Percentiles rank a stretch among this genome's conserved stretches.
These are phyloP conservation scores for Capsicum baccatum DNA, from an alignment of 257 asterid genomes.

Conservation along the genomic window DNA sequence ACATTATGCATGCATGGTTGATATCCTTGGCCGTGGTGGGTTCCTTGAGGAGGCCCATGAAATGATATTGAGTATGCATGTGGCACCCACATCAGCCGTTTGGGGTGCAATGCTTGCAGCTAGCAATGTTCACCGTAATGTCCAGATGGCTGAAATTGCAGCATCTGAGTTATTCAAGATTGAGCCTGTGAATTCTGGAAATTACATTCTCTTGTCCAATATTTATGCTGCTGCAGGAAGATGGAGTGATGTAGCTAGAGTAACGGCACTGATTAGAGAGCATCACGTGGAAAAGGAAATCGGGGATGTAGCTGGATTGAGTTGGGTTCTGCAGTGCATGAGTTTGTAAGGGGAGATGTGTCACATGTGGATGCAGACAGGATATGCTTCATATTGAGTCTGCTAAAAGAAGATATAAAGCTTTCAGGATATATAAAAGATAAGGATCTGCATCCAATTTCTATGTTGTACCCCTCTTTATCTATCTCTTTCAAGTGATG, in stretches of 20 bases:
- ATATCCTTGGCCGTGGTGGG: constrained; percentile 31
- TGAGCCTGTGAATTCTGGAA: constrained; percentile 35
- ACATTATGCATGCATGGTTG: constrained; percentile 31
- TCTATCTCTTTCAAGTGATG: not conserved
- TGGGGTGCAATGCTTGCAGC: constrained; percentile 35
- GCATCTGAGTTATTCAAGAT: constrained; percentile 30
- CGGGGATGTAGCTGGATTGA: constrained; percentile 34
- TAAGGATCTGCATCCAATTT: not conserved
- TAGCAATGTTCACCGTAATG: constrained; percentile 29
- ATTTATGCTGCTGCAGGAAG: constrained; percentile 30
- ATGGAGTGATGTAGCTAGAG: constrained; percentile 32
- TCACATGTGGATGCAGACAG: constrained; percentile 27
- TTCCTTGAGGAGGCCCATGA: constrained; percentile 24
- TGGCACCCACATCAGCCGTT: not conserved
- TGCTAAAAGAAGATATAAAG: constrained; percentile 29
- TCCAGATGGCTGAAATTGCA: constrained; percentile 36
- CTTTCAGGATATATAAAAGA: constrained; percentile 23
- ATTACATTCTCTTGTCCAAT: constrained; percentile 29
- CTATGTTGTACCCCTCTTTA: constrained; percentile 5
- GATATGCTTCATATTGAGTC: constrained; percentile 25
- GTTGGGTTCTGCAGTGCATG: constrained; percentile 34
- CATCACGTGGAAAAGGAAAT: constrained; percentile 13
- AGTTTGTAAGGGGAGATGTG: constrained; percentile 30
- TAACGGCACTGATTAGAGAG: constrained; percentile 27
- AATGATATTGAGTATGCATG: constrained; percentile 12